Evolutionary conservation across 169 alveolate species (phyloP), one percentile per base, ranked within the genome.

Genomic region (Plasmodium blacklocki): DNA sequence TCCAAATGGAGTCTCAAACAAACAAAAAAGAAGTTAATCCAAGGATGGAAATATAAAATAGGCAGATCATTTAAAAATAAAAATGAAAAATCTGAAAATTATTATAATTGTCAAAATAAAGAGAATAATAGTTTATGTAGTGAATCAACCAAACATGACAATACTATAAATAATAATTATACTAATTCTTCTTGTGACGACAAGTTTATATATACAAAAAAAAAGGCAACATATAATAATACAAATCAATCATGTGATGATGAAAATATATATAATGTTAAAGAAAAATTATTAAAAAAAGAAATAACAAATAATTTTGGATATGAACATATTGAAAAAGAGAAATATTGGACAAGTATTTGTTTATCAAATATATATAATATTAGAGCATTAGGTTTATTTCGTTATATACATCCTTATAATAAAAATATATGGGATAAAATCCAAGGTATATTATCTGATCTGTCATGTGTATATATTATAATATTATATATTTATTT

Each of bases 401-500:
- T 86, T 39, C 92, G 92, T 26, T 86, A 71, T 73, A 86, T 86
- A 60, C 76, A 86, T 54, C 92, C 92, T 5, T 45, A 52, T 50
- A 73, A 73, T 23, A 72, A 49, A 8, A 86, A 75, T 32, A 47
- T 64, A 29, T 62, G 4, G 15, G 60, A 23, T 29, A 86, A 73
- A 86, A 49, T 86, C 6, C 50, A 62, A 43, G 14, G 76, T 7
- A 50, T 86, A 7, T 50, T 86, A 11, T 70, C 86, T 18, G 92
- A 86, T 72, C 39, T 86, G n/a, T 62, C 39, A 26, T 59, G 74
- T n/a, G 49, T 72, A 50, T 86, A 86, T 66, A 72, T 78, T 7
- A 73, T 86, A 43, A 47, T 88, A 23, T 72, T 91, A 72, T 94
- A 92, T 75, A 49, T 92, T 32, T 74, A 88, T 70, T 88, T 94